Conservation (phyloP, 768 basidiomycete genomes). For the Suillus placidus region DNA sequence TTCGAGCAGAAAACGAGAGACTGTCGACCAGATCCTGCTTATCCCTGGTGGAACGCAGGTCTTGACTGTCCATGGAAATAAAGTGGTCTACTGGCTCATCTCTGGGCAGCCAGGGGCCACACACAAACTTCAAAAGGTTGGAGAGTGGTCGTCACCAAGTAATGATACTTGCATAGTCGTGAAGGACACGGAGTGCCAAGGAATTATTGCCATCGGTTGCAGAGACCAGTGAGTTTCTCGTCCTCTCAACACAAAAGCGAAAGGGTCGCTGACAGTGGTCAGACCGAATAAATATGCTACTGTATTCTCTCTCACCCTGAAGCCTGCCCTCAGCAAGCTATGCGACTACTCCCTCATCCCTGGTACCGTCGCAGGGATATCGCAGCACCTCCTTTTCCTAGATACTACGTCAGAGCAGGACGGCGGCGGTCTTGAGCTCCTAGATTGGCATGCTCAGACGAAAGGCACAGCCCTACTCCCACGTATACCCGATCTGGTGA, state of each 20-base stretch:
- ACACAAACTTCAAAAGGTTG: slow-evolving; percentile 21
- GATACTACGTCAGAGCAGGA: slow-evolving; percentile 24
- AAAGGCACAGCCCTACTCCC: slow-evolving; percentile 30
- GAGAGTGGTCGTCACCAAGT: slow-evolving; percentile 21
- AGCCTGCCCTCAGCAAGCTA: slow-evolving; percentile 24
- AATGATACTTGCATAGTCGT: slow-evolving; percentile 23
- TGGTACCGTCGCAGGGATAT: slow-evolving; percentile 28
- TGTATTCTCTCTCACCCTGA: slow-evolving; percentile 22
- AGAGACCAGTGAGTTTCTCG: slow-evolving; percentile 14
- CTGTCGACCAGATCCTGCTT: slow-evolving; percentile 32
- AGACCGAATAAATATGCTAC: slow-evolving; percentile 22
- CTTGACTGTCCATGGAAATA: slow-evolving; percentile 30
- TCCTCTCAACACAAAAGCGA: neutral
- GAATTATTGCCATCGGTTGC: slow-evolving; percentile 25
- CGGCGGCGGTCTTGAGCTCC: slow-evolving; percentile 28
- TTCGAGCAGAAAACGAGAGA: slow-evolving; percentile 6
- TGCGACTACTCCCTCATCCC: slow-evolving; percentile 27
- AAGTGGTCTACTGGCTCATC: slow-evolving; percentile 27
- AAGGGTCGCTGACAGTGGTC: neutral
- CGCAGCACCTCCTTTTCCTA: slow-evolving; percentile 25
- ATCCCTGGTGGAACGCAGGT: slow-evolving; percentile 29
- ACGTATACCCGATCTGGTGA: slow-evolving; percentile 23
- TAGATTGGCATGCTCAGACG: slow-evolving; percentile 30
- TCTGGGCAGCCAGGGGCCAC: slow-evolving; percentile 17
- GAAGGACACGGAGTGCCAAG: slow-evolving; percentile 17